Base-by-base conservation (phyloP, 495 filamentous ascomycete genomes). In the Aspergillus bridgeri region DNA sequence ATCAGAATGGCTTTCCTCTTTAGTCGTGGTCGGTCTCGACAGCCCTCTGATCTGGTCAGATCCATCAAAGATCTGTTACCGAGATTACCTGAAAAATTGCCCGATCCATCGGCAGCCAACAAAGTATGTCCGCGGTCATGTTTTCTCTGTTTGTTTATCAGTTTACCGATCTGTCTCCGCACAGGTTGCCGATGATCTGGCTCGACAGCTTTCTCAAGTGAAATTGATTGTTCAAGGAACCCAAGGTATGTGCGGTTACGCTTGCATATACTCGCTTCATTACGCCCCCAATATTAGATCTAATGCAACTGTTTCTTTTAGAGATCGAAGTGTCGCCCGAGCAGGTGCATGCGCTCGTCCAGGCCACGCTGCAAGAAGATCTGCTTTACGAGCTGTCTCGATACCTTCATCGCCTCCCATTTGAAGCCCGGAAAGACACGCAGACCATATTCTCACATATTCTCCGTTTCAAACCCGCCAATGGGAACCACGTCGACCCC, bases 391-490 rank as follows among this genome's bases (percentile, higher is more conserved):
- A 88, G 29, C 86, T 99, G 42, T 88, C 92, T 24, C 79, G 82
- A 47, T 84, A 85, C 67, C 86, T 99, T 49, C 83, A 88, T 70
- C 80, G 86, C 24, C 84, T 98, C 6, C 89, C 93, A 6, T 99
- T 99, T 78, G 95, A 99, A 77, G 87, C 90, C 23, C 84, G 89
- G 65, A 96, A 95, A 75, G 90, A 96, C 65, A 86, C 87, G 8
- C 90, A 96, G 69, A 88, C 89, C 63, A 92, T 96, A 65, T 89
- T 95, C 78, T 93, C 89, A 11, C 89, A 91, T 73, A 84, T 89
- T 51, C 86, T 96, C 67, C 88, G 91, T 27, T 96, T 90, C 78
- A 87, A 87, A 59, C 80, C 87, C 11, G 69, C 71, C 66, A 66
- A 82, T 70, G 57, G 68, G 64, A 74, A 54, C 62, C 80, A 69